These are phyloP conservation scores for Hevea brasiliensis DNA, from an alignment of 345 rosid genomes.

Conservation along the genomic window DNA sequence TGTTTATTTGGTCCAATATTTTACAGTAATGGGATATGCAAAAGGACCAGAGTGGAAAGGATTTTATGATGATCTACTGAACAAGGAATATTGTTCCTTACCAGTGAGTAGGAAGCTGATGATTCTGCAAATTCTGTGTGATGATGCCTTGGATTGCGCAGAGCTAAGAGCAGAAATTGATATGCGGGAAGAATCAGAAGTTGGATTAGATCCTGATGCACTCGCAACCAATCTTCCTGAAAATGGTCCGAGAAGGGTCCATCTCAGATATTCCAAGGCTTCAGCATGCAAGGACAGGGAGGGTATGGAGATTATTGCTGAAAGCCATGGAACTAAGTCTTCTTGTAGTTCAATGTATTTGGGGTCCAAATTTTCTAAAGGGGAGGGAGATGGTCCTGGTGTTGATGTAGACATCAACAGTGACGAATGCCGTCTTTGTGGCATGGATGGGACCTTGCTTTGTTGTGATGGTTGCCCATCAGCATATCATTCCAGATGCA, in stretches of 20 bases:
- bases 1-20: constrained; percentile 70
- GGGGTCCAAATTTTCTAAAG: constrained; percentile 38
- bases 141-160: constrained; percentile 67
- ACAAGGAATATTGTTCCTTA: constrained; percentile 66
- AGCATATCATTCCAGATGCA: constrained; percentile 92
- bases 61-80: constrained; percentile 52
- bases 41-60: constrained; percentile 65
- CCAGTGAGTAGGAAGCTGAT: constrained; percentile 67
- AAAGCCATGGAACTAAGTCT: constrained; percentile 44
- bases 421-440: constrained; percentile 95
- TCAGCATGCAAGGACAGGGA: constrained; percentile 69
- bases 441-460: constrained; percentile 90
- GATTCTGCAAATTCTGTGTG: constrained; percentile 85
- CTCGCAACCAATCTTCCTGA: constrained; percentile 38
- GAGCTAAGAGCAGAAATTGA: constrained; percentile 75
- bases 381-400: constrained; percentile 34
- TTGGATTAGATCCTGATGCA: constrained; percentile 78
- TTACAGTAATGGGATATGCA: constrained; percentile 69
- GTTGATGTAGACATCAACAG: constrained; percentile 66
- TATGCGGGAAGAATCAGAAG: constrained; percentile 68
- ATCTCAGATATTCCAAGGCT: constrained; percentile 72
- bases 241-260: constrained; percentile 70
- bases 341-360: constrained; percentile 31
- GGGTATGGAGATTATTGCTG: constrained; percentile 45
- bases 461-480: constrained; percentile 99